phyloP scores from a whole-genome alignment of 208 protist genomes.

The Crithidia brevicula region DNA sequence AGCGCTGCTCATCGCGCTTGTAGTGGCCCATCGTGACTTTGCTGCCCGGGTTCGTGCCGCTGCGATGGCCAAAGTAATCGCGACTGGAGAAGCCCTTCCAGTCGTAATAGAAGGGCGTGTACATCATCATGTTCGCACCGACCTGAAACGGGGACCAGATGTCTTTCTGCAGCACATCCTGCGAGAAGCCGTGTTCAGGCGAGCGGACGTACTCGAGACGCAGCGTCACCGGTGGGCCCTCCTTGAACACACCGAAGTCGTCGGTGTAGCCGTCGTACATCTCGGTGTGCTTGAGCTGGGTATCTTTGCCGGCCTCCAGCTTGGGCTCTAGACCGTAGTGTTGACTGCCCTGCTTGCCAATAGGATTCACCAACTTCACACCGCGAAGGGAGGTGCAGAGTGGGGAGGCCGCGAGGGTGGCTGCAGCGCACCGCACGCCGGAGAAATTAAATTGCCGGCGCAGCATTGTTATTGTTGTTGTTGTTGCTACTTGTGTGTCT shows the following conservation, averaged over 20 bases:
- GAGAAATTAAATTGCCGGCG: constrained; percentile 13
- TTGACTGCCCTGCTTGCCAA: constrained; percentile 82
- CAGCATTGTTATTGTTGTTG: constrained; percentile 9
- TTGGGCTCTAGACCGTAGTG: constrained; percentile 88
- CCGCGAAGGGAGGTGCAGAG: constrained; percentile 27
- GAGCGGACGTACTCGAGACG: constrained; percentile 92
- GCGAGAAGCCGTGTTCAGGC: constrained; percentile 83
- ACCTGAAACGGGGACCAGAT: constrained; percentile 94
- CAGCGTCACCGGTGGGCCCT: constrained; percentile 85
- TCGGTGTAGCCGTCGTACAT: constrained; percentile 95
- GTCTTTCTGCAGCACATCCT: constrained; percentile 86
- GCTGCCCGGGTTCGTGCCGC: constrained; percentile 87
- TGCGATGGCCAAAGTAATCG: constrained; percentile 91
- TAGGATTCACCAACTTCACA: constrained; percentile 85
- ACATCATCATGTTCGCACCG: constrained; percentile 79
- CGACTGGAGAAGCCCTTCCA: constrained; percentile 86
- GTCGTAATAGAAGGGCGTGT: constrained; percentile 93
- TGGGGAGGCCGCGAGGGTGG: not conserved
- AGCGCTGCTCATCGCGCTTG: constrained; percentile 76
- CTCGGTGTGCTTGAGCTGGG: constrained; percentile 90
- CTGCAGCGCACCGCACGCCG: not conserved
- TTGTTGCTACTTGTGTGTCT: too few species aligned
- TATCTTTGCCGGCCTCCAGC: constrained; percentile 87
- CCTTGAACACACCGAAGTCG: constrained; percentile 93
- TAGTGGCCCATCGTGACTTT: constrained; percentile 89